Evolutionary conservation across 352 stramenopile species (phyloP).

Genomic region (Globisporangium alternatum): DNA sequence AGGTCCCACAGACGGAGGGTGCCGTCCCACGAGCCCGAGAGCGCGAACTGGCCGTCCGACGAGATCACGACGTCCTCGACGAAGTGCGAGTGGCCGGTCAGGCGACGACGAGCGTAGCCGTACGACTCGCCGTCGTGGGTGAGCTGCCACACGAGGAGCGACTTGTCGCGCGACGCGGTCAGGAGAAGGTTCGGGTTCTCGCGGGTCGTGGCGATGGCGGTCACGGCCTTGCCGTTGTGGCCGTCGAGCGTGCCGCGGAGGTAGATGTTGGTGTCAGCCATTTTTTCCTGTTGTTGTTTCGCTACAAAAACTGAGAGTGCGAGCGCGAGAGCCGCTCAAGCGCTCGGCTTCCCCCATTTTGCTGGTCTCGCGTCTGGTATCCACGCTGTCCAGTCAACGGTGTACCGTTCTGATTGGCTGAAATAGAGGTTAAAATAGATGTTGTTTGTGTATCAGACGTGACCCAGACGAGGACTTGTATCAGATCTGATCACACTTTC

Average conservation of each 20-base stretch:
- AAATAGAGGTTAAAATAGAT: neutral
- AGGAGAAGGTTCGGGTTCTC: slow-evolving; percentile 99
- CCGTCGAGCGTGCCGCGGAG: slow-evolving; percentile 85
- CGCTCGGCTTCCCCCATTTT: neutral
- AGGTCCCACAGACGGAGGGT: slow-evolving; percentile 99
- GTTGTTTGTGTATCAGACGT: neutral
- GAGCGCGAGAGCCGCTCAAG: neutral
- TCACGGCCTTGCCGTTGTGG: slow-evolving; percentile 90
- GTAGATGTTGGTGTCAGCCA: slow-evolving; percentile 85
- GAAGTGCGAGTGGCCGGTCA: slow-evolving; percentile 99
- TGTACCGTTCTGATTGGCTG: neutral
- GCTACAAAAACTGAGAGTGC: slow-evolving; percentile 22
- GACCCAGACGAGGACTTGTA: neutral
- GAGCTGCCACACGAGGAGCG: slow-evolving; percentile 85
- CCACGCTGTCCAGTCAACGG: slow-evolving; percentile 13
- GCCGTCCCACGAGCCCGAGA: slow-evolving; percentile 98
- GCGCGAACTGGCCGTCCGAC: slow-evolving; percentile 98
- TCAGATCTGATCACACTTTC: neutral
- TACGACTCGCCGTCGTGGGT: slow-evolving; percentile 97
- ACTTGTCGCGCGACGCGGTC: slow-evolving; percentile 98
- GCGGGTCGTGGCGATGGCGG: slow-evolving; percentile 96
- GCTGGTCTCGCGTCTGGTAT: neutral
- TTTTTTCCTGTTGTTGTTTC: slow-evolving; percentile 23
- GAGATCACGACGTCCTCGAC: slow-evolving; percentile 99
- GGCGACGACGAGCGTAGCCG: slow-evolving; percentile 95